Base-by-base conservation (phyloP, 441 rosid species). In the Pelargonium cotyledonis region DNA sequence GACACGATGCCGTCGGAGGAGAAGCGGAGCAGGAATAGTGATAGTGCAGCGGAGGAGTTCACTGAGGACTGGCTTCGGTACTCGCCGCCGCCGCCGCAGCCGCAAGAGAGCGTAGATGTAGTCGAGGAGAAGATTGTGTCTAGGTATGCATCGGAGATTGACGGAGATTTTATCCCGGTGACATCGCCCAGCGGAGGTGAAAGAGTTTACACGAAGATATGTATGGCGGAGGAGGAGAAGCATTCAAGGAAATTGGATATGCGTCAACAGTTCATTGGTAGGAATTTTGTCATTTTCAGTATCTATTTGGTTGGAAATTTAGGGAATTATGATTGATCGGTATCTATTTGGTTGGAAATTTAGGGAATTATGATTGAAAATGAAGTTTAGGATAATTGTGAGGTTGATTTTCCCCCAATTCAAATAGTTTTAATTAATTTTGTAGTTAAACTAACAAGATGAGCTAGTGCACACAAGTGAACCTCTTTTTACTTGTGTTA, bases 101-200 rank as follows among this genome's bases (percentile, higher is more conserved):
- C 72, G 41, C 76, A 26, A 75, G 81, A 78, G 75, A 68, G 15
- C 19, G 66, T 72, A 8, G 65, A 38, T 7, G 58, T 41, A 8
- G 70, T 63, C 66, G 85, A 82, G 80, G 86, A 81, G 83, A 79
- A 68, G 63, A 68, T 77, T 44, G 63, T 90, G 74, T 89, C 90
- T 15, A 88, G 90, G 78, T 92, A 79, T 57, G 85, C 85, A 49
- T 89, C 91, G 5, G 79, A 84, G 82, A 90, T 95, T 29, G 88
- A 92, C 19, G 98, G 99, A 7, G 96, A 87, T 61, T 92, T 84
- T 49, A 10, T 95, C 68, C 94, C 98, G 0, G 83, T 95, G 62
- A 95, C 98, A 2, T 95, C 91, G 9, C 96, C 97, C 0, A 78
- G 80, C 53, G 87, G 92, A 26, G 95, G 96, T 21, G 91, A 90